Evolutionary conservation across 495 filamentous ascomycete species (phyloP).

Genomic region (Aspergillus campestris): DNA sequence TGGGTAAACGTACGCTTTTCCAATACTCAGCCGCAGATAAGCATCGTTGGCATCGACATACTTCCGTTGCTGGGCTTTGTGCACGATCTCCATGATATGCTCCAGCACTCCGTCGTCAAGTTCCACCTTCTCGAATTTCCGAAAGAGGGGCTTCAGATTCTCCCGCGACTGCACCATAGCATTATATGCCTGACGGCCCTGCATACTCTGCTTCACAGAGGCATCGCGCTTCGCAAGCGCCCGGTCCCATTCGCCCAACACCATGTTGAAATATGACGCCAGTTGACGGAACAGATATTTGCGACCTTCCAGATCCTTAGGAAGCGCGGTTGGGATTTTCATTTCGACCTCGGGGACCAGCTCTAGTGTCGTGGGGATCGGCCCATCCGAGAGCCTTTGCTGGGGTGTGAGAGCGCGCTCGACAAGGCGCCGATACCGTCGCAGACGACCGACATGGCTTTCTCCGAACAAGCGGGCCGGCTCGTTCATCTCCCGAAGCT

Average conservation of each 20-base stretch:
- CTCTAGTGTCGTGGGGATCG: slow-evolving; percentile 63
- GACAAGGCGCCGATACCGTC: slow-evolving; percentile 57
- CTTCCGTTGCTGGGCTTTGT: slow-evolving; percentile 75
- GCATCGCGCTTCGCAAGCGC: slow-evolving; percentile 61
- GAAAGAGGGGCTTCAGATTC: slow-evolving; percentile 86
- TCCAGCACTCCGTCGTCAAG: slow-evolving; percentile 70
- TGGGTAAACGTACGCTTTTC: slow-evolving; percentile 61
- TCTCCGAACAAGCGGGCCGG: slow-evolving; percentile 79
- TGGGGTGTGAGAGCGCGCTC: slow-evolving; percentile 34
- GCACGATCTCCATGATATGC: slow-evolving; percentile 88
- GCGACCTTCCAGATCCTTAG: slow-evolving; percentile 46
- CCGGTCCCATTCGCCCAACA: slow-evolving; percentile 77
- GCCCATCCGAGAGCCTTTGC: slow-evolving; percentile 49
- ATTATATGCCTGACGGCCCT: slow-evolving; percentile 65
- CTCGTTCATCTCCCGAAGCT: slow-evolving; percentile 62
- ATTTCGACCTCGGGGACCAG: slow-evolving; percentile 77
- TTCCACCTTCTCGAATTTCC: slow-evolving; percentile 72
- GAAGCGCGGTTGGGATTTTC: slow-evolving; percentile 61
- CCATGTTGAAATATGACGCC: slow-evolving; percentile 86
- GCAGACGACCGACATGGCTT: slow-evolving; percentile 55
- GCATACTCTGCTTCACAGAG: slow-evolving; percentile 60
- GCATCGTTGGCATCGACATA: slow-evolving; percentile 98
- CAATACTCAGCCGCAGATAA: slow-evolving; percentile 86
- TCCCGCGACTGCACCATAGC: slow-evolving; percentile 75
- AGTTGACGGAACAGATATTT: slow-evolving; percentile 76